phyloP scores from a whole-genome alignment of 164 flowering plant species.

The Santalum album region DNA sequence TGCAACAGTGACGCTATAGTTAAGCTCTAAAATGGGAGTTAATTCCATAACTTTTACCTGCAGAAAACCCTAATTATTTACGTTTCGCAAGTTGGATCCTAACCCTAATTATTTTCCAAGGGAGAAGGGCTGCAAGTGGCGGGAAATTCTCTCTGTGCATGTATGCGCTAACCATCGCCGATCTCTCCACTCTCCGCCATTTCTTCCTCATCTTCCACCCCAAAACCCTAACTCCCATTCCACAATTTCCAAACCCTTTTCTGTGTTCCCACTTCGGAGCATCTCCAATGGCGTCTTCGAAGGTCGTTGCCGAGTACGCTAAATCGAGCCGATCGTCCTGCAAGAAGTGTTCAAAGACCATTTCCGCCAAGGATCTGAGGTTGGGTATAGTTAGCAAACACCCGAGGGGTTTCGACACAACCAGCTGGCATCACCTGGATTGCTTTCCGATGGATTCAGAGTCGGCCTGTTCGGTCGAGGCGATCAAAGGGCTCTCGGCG shows the following conservation, averaged over 20 bases:
- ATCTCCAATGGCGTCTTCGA: conserved; percentile 19
- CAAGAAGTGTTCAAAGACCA: conserved; percentile 50
- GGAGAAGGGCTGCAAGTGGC: too few species aligned
- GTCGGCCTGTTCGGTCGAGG: conserved; percentile 28
- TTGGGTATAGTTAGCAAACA: conserved; percentile 51
- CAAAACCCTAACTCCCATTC: neutral
- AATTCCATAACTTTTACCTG: too few species aligned
- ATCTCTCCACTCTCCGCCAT: too few species aligned
- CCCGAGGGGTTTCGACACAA: conserved; percentile 51
- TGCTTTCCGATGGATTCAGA: conserved; percentile 43
- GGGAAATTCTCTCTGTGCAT: too few species aligned
- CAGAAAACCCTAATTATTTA: too few species aligned
- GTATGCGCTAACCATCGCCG: too few species aligned
- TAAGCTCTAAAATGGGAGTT: too few species aligned
- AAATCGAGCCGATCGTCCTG: conserved; percentile 71
- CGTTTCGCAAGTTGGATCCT: too few species aligned
- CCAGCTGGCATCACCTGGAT: conserved; percentile 73
- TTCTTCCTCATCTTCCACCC: too few species aligned
- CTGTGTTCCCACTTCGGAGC: neutral
- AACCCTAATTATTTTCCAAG: too few species aligned
- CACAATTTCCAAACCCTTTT: neutral
- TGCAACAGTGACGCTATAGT: too few species aligned
- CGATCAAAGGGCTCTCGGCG: conserved; percentile 47
- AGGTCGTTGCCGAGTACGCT: conserved; percentile 69
- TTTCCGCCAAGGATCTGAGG: conserved; percentile 37